phyloP scores from a whole-genome alignment of 306 rosid genomes.

The Gastrolobium bilobum region DNA sequence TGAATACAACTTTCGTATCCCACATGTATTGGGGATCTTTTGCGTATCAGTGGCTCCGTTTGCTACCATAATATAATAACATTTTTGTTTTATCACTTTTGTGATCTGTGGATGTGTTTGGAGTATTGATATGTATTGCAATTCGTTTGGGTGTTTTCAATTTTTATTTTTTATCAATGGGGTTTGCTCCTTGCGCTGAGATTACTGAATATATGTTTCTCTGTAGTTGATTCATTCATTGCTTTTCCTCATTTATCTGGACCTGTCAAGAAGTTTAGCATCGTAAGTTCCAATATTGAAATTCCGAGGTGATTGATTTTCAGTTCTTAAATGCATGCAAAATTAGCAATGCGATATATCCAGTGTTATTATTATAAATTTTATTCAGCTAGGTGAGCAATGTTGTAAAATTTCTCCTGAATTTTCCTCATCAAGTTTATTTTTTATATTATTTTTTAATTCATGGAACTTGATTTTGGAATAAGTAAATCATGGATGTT shows the following conservation, averaged over 20 bases:
- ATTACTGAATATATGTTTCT: slow-evolving; percentile 55
- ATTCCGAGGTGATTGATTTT: slow-evolving; percentile 47
- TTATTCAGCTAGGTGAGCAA: slow-evolving; percentile 43
- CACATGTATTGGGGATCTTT: slow-evolving; percentile 57
- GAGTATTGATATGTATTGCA: slow-evolving; percentile 49
- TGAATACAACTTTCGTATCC: slow-evolving; percentile 39
- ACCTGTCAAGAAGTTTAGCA: slow-evolving; percentile 39
- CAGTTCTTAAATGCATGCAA: slow-evolving; percentile 41
- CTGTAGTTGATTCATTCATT: slow-evolving; percentile 50
- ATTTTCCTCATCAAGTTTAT: slow-evolving; percentile 36
- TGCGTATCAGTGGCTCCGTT: slow-evolving; percentile 42
- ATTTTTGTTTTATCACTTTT: slow-evolving; percentile 30
- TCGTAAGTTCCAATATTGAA: slow-evolving; percentile 41
- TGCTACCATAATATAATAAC: slow-evolving; percentile 41
- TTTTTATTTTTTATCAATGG: slow-evolving; percentile 41
- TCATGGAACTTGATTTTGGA: slow-evolving; percentile 44
- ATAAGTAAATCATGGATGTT: slow-evolving; percentile 36
- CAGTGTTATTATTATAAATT: slow-evolving; percentile 47
- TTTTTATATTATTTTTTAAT: slow-evolving; percentile 25
- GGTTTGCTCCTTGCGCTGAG: slow-evolving; percentile 49
- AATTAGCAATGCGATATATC: slow-evolving; percentile 46
- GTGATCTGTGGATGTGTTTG: slow-evolving; percentile 58
- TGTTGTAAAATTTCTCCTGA: slow-evolving; percentile 49
- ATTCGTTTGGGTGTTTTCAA: slow-evolving; percentile 47
- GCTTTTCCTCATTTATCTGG: slow-evolving; percentile 35